phyloP scores from a whole-genome alignment of 805 yeast species.

The Zygosaccharomyces bisporus region DNA sequence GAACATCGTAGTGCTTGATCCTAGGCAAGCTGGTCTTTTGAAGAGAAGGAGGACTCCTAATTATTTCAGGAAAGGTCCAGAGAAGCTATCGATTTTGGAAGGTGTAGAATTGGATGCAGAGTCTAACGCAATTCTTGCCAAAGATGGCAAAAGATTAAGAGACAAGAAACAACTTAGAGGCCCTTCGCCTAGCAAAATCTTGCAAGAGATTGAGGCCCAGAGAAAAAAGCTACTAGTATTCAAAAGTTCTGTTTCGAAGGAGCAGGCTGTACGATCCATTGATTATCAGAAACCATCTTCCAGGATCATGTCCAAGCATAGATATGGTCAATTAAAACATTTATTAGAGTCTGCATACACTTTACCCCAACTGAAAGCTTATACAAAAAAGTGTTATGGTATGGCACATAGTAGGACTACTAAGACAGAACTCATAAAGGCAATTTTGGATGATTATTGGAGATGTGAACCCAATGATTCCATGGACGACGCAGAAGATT shows the following conservation, averaged over 20 bases:
- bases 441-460: slow-evolving; percentile 24
- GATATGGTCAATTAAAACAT: slow-evolving; percentile 21
- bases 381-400: slow-evolving; percentile 17
- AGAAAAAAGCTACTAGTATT: slow-evolving; percentile 25
- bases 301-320: slow-evolving; percentile 19
- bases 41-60: slow-evolving; percentile 16
- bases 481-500: slow-evolving; percentile 22
- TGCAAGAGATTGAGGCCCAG: slow-evolving; percentile 22
- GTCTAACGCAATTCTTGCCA: not conserved
- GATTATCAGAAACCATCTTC: slow-evolving; percentile 26
- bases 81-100: slow-evolving; percentile 26
- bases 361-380: slow-evolving; percentile 26
- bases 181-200: slow-evolving; percentile 10
- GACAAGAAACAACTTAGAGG: not conserved
- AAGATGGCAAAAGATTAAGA: not conserved
- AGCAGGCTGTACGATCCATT: slow-evolving; percentile 30
- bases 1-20: slow-evolving; percentile 30
- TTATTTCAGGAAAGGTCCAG: slow-evolving; percentile 11
- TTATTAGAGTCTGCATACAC: slow-evolving; percentile 28
- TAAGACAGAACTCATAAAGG: slow-evolving; percentile 17
- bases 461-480: slow-evolving; percentile 18
- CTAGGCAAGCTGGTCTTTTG: slow-evolving; percentile 27
- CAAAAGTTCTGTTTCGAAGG: slow-evolving; percentile 23
- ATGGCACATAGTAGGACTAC: slow-evolving; percentile 10
- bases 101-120: slow-evolving; percentile 27